Percentiles rank a stretch among this genome's conserved stretches.
phyloP scores from a whole-genome alignment of 192 early-diverging fungal species.

The Coemansia sp. region DNA sequence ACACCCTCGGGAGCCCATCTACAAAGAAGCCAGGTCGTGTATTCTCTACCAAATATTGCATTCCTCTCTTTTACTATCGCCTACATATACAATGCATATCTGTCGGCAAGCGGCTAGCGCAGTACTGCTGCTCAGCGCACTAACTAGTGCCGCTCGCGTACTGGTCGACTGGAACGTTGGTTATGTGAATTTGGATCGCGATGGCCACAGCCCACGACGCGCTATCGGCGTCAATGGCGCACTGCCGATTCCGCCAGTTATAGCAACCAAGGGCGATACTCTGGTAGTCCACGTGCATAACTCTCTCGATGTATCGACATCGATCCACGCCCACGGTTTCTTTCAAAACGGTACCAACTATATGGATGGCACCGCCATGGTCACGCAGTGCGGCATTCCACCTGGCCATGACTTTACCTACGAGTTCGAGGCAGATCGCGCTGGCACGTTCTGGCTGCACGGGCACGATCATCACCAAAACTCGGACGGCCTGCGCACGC shows the following conservation, averaged over 20 bases:
- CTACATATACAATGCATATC: not conserved
- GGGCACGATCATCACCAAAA: slow-evolving; percentile 71
- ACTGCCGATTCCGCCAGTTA: slow-evolving; percentile 57
- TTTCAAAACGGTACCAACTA: slow-evolving; percentile 69
- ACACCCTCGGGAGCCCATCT: not conserved
- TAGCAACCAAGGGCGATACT: slow-evolving; percentile 17
- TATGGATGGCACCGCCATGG: slow-evolving; percentile 67
- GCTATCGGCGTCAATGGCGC: slow-evolving; percentile 66
- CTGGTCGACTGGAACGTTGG: slow-evolving; percentile 65
- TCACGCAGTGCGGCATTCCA: slow-evolving; percentile 77
- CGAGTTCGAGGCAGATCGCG: slow-evolving; percentile 60
- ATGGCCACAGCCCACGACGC: slow-evolving; percentile 60
- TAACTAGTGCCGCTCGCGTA: not conserved
- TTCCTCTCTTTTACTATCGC: not conserved
- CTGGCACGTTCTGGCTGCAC: slow-evolving; percentile 85
- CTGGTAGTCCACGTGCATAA: slow-evolving; percentile 49
- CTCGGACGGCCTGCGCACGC: slow-evolving; percentile 73
- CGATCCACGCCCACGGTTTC: slow-evolving; percentile 75
- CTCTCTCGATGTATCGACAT: slow-evolving; percentile 55
- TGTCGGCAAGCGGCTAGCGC: not conserved
- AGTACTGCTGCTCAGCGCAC: not conserved
- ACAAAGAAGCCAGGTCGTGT: not conserved
- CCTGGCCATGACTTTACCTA: slow-evolving; percentile 65
- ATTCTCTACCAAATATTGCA: not conserved
- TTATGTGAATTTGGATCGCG: slow-evolving; percentile 63